Evolutionary conservation across 2,329 filamentous ascomycete species (phyloP).

Genomic region (Beauveria pseudobassiana): DNA sequence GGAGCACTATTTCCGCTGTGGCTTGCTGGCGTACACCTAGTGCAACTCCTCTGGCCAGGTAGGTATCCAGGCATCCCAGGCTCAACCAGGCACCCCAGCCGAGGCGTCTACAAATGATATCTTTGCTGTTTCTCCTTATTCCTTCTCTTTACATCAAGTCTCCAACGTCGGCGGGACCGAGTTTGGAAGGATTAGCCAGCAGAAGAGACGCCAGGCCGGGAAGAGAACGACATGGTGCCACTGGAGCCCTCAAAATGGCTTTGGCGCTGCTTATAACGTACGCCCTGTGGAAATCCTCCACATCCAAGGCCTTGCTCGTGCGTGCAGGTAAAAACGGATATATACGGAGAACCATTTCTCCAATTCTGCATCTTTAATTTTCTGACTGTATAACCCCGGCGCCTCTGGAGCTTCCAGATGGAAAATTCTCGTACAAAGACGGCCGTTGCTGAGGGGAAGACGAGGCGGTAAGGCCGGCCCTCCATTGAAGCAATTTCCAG

Average conservation of each 20-base stretch:
- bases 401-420: background rate
- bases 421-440: background rate
- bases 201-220: background rate
- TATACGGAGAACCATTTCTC: background rate
- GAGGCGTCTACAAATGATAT: background rate
- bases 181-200: background rate
- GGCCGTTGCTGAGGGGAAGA: background rate
- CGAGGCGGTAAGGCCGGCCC: constrained; percentile 6
- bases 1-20: background rate
- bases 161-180: background rate
- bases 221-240: background rate
- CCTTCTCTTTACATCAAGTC: background rate
- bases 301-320: background rate
- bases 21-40: background rate
- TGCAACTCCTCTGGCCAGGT: too few relatives aligned
- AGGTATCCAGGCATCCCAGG: background rate
- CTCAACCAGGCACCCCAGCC: background rate
- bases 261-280: background rate
- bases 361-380: background rate
- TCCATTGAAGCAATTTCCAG: background rate
- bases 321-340: background rate
- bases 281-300: constrained; percentile 9
- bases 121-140: background rate
- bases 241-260: background rate
- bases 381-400: background rate